Evolutionary conservation across 2,329 filamentous ascomycete genomes (phyloP), one percentile per base, ranked within the genome.

Genomic region (Alternaria infectoria): DNA sequence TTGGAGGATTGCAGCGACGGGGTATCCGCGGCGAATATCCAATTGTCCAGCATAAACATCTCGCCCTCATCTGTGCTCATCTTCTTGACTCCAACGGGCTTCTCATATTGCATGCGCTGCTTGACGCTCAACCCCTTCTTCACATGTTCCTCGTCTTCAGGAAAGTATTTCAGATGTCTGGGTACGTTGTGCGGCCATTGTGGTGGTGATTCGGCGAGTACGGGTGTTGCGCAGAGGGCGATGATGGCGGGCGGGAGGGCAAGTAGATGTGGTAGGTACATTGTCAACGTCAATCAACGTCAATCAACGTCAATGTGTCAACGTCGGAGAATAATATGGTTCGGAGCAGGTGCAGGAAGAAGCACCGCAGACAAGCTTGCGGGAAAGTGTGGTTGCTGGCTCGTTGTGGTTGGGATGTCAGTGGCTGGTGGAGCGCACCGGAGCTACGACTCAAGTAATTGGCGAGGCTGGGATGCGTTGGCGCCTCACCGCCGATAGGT

Each of bases 21-120:
- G 13, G 61, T 26, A 46, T 74, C 72, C 8, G 73, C 74, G 4
- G 79, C 81, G 57, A 85, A 85, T 59, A 82, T 79, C 84, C 82
- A 89, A 77, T 93, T 90, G 47, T 91, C 86, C 59, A 89, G 82
- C 69, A 89, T 87, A 75, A 95, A 90, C 84, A 93, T 96, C 75
- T 92, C 90, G 63, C 87, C 87, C 54, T 88, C 86, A 74, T 93
- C 89, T 6, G 84, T 84, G 50, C 88, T 84, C 87, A 94, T 92
- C 75, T 93, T 93, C 74, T 87, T 87, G 58, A 94, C 84, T 1
- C 87, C 91, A 1, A 87, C 85, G 0, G 90, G 90, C 44, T 70
- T 78, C 73, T 80, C 77, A 69, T 67, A 64, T 46, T 68, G 76
- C 57, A 84, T 73, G 65, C 71, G 78, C 67, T 81, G 78, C 65